phyloP scores from a whole-genome alignment of 2,329 filamentous ascomycete genomes.

The Pestalotiopsis fici region DNA sequence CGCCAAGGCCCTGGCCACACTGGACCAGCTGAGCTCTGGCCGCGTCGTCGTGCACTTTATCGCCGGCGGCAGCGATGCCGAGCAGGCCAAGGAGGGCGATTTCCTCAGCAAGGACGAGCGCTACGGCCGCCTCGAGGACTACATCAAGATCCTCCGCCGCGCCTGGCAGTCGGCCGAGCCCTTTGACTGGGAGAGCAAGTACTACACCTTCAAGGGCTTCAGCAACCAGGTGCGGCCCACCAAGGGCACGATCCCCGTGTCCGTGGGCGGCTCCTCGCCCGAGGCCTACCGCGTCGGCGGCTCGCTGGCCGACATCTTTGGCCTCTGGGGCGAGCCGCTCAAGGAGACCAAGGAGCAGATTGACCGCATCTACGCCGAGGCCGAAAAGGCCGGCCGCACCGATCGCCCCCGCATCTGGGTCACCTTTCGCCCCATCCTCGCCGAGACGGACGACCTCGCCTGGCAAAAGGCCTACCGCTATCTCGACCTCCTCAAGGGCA shows the following conservation, averaged over 20 bases:
- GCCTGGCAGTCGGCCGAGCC: constrained; percentile 58
- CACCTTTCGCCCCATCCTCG: constrained; percentile 62
- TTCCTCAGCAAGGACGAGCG: constrained; percentile 59
- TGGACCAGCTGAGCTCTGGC: constrained; percentile 59
- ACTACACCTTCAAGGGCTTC: constrained; percentile 62
- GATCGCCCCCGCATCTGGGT: constrained; percentile 64
- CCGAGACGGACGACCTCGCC: constrained; percentile 62
- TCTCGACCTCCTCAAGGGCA: constrained; percentile 49
- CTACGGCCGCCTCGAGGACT: constrained; percentile 60
- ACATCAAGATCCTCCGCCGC: constrained; percentile 60
- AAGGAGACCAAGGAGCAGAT: constrained; percentile 67
- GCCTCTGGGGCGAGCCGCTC: constrained; percentile 64
- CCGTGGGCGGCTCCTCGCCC: constrained; percentile 59
- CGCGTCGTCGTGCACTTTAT: constrained; percentile 65
- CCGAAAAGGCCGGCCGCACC: constrained; percentile 54
- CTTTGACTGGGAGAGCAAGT: constrained; percentile 63
- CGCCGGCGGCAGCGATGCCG: constrained; percentile 60
- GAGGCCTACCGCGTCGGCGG: constrained; percentile 63
- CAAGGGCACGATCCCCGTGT: constrained; percentile 56
- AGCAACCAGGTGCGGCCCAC: constrained; percentile 53
- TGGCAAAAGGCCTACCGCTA: constrained; percentile 62
- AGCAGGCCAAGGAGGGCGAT: constrained; percentile 62
- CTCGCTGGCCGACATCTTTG: constrained; percentile 61
- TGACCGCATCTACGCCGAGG: constrained; percentile 59
- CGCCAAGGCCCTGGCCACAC: constrained; percentile 61